Evolutionary conservation across 176 grass and related monocot genomes (phyloP).

Genomic region (Elaeis guineensis): DNA sequence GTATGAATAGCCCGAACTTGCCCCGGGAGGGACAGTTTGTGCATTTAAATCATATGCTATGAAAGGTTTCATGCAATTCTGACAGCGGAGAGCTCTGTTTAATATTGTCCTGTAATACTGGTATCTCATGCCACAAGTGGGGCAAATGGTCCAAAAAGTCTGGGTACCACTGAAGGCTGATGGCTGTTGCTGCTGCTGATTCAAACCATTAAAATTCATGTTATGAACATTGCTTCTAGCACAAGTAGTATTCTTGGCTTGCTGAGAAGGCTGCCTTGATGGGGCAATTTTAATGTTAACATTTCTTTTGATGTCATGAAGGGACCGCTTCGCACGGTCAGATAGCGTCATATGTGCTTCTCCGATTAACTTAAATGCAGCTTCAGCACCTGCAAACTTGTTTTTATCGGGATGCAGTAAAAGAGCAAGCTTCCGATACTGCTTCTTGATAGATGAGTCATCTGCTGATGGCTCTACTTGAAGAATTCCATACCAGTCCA

Average conservation of each 20-base stretch:
- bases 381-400: constrained; percentile 71
- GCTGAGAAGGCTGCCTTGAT: constrained; percentile 20
- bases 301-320: constrained; percentile 70
- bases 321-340: constrained; percentile 43
- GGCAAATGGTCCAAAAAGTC: constrained; percentile 88
- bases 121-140: constrained; percentile 70
- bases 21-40: constrained; percentile 29
- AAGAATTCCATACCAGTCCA: constrained; percentile 85
- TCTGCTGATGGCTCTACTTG: constrained; percentile 53
- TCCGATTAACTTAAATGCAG: constrained; percentile 84
- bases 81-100: constrained; percentile 74
- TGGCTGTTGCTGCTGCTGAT: constrained; percentile 32
- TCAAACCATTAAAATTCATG: constrained; percentile 32
- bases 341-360: constrained; percentile 64
- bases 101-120: constrained; percentile 67
- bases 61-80: constrained; percentile 78
- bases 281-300: constrained; percentile 4
- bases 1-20: constrained; percentile 22
- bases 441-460: constrained; percentile 61
- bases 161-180: constrained; percentile 21
- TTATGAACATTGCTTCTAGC: constrained; percentile 27
- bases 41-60: constrained; percentile 56
- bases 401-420: constrained; percentile 92
- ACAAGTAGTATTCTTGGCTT: constrained; percentile 29
- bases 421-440: constrained; percentile 74